Conservation (phyloP, 2,329 filamentous ascomycete species). For the Arthrobotrys conoides region DNA sequence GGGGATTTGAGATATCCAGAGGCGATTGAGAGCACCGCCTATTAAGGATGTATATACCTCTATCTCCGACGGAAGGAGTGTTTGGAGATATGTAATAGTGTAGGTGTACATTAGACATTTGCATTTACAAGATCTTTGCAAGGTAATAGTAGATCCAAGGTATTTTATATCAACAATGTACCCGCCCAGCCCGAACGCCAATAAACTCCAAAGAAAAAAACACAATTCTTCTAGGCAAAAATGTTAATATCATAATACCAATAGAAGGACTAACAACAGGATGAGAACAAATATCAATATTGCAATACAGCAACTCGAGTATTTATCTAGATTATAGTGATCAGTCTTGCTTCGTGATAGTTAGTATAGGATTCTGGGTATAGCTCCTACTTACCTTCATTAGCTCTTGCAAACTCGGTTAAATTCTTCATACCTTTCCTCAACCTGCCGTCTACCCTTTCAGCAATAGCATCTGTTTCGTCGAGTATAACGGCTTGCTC, state of each 20-base stretch:
- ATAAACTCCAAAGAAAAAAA: conserved; percentile 38
- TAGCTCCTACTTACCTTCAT: conserved; percentile 82
- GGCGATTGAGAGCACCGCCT: conserved; percentile 72
- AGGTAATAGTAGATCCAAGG: conserved; percentile 9
- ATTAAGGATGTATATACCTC: conserved; percentile 69
- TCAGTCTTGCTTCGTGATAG: conserved; percentile 8
- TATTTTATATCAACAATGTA: conserved; percentile 27
- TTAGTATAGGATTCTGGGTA: conserved; percentile 24
- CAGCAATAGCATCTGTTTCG: conserved; percentile 84
- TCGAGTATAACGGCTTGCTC: conserved; percentile 92
- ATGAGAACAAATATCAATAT: conserved; percentile 90
- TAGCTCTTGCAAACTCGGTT: conserved; percentile 84
- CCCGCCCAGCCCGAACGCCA: conserved; percentile 39
- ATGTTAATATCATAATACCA: conserved; percentile 71
- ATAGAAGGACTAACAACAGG: conserved; percentile 83
- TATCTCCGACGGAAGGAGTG: conserved; percentile 14
- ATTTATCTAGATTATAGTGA: conserved; percentile 26
- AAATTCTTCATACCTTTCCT: conserved; percentile 90
- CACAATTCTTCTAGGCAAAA: not conserved
- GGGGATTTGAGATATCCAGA: conserved; percentile 76
- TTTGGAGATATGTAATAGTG: conserved; percentile 15
- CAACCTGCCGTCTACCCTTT: conserved; percentile 87
- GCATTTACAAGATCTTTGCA: conserved; percentile 17
- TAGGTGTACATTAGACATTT: conserved; percentile 38
- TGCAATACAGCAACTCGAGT: conserved; percentile 80